These are phyloP conservation scores for Platanus orientalis DNA, from an alignment of 164 flowering plant species.

Conservation along the genomic window DNA sequence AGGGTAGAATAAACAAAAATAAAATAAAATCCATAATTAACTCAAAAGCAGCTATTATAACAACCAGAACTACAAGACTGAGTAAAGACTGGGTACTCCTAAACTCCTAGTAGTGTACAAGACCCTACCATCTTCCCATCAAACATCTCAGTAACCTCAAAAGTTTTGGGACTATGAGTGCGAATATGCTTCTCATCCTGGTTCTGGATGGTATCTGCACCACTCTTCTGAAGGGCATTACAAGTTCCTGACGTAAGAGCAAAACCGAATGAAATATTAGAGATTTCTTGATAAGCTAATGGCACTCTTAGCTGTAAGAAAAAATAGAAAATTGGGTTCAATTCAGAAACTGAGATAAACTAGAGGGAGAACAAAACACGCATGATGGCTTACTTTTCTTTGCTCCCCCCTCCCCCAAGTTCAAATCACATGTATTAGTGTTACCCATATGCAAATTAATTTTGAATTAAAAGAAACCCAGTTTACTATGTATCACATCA, in stretches of 20 bases:
- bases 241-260: slow-evolving; percentile 19
- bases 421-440: background rate
- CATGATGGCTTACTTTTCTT: too few relatives aligned
- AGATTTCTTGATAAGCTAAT: background rate
- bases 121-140: slow-evolving; percentile 63
- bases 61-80: slow-evolving; percentile 2
- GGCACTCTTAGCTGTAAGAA: background rate
- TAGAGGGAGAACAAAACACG: background rate
- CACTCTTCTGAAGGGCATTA: slow-evolving; percentile 27
- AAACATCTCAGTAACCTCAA: slow-evolving; percentile 46
- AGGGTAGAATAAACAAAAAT: background rate
- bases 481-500: background rate
- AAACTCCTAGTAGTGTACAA: background rate
- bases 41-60: background rate
- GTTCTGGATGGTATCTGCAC: slow-evolving; percentile 18
- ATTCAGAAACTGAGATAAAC: background rate
- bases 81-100: too few relatives aligned
- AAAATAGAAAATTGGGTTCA: background rate
- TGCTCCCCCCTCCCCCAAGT: too few relatives aligned
- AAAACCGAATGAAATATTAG: slow-evolving; percentile 2
- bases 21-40: background rate
- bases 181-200: slow-evolving; percentile 33
- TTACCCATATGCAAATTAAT: background rate
- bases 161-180: slow-evolving; percentile 41
- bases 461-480: background rate